Evolutionary conservation across 768 basidiomycete species (phyloP).

Genomic region (Auricularia heimuer): DNA sequence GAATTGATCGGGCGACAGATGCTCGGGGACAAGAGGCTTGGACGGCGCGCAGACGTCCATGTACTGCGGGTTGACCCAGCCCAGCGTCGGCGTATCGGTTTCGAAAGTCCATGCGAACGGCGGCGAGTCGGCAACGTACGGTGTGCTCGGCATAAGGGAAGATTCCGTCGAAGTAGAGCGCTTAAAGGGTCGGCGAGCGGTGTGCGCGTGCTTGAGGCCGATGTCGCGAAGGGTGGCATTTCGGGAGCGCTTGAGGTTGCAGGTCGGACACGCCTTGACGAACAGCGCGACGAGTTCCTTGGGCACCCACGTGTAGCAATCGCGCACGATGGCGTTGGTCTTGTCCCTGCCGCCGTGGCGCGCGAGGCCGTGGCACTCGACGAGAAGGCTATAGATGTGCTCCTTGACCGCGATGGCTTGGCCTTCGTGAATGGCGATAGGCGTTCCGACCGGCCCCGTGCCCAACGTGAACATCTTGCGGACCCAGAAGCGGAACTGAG

Average conservation of each 20-base stretch:
- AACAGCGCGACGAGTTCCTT: slow-evolving; percentile 75
- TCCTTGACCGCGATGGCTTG: slow-evolving; percentile 68
- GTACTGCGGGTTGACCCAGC: too few relatives aligned
- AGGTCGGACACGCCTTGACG: slow-evolving; percentile 72
- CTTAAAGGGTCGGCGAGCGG: neutral
- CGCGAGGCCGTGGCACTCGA: slow-evolving; percentile 55
- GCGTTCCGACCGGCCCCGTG: slow-evolving; percentile 7
- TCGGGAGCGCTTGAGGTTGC: slow-evolving; percentile 38
- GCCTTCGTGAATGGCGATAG: slow-evolving; percentile 57
- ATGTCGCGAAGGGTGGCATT: slow-evolving; percentile 13
- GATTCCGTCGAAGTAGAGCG: neutral
- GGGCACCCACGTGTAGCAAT: slow-evolving; percentile 74
- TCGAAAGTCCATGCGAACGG: too few relatives aligned
- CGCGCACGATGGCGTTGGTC: slow-evolving; percentile 55
- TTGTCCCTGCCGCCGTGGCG: slow-evolving; percentile 73
- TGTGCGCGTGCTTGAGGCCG: neutral
- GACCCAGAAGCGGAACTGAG: slow-evolving; percentile 77
- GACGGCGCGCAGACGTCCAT: too few relatives aligned
- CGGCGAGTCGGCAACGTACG: too few relatives aligned
- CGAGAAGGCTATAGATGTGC: slow-evolving; percentile 69
- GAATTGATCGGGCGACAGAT: neutral
- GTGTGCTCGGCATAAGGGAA: too few relatives aligned
- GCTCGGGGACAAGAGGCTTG: too few relatives aligned
- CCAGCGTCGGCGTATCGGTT: too few relatives aligned
- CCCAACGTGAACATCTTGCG: slow-evolving; percentile 64